These are phyloP conservation scores for Luzula sylvatica DNA, from an alignment of 176 grass and related monocot species.

Conservation along the genomic window DNA sequence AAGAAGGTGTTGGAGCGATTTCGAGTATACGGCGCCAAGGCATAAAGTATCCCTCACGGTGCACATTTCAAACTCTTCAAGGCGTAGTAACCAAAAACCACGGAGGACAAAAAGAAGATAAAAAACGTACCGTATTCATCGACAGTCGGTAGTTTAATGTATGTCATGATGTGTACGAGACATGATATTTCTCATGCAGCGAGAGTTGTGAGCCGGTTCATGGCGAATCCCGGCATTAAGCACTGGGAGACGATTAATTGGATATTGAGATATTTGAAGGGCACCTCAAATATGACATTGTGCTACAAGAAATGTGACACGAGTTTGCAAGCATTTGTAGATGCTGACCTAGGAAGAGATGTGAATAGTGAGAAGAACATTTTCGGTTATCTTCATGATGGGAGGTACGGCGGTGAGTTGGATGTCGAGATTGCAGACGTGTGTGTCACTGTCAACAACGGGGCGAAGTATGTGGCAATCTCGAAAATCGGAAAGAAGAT, in stretches of 20 bases:
- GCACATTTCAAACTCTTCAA: slow-evolving; percentile 5
- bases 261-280: slow-evolving; percentile 9
- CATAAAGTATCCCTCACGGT: neutral
- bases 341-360: neutral
- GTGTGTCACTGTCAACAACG: neutral
- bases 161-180: neutral
- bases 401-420: neutral
- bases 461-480: neutral
- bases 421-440: neutral
- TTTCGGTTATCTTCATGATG: neutral
- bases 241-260: slow-evolving; percentile 6
- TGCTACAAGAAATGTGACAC: neutral
- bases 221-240: neutral
- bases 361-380: neutral
- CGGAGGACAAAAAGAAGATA: neutral
- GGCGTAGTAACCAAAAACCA: neutral
- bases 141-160: too few relatives aligned
- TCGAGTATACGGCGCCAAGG: neutral
- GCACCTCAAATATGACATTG: neutral
- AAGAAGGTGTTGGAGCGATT: neutral
- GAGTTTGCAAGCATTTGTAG: neutral
- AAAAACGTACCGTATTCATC: neutral
- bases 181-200: neutral
- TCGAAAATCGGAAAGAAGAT: neutral
- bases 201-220: slow-evolving; percentile 4